Evolutionary conservation across 805 yeast species (phyloP).

Genomic region (Sugiyamaella boreocaroliniensis): DNA sequence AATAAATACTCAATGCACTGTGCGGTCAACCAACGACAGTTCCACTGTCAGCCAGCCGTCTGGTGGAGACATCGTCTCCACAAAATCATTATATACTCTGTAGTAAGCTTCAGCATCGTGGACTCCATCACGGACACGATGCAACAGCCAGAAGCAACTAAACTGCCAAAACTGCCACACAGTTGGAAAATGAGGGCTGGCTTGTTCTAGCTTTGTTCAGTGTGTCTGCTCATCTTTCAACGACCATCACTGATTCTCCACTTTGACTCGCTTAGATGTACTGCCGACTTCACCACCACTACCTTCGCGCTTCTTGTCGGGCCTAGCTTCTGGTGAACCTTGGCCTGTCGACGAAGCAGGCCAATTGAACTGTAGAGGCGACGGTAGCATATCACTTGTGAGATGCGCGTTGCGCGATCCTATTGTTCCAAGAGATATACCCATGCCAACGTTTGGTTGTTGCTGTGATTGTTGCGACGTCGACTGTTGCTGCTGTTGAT

Average conservation of each 20-base stretch:
- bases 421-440: constrained; percentile 10
- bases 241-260: background rate
- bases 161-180: too few species aligned
- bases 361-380: constrained; percentile 23
- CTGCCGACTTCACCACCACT: background rate
- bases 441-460: constrained; percentile 11
- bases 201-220: too few species aligned
- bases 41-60: too few species aligned
- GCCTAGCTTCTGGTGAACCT: constrained; percentile 16
- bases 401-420: constrained; percentile 10
- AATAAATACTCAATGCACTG: background rate
- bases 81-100: too few species aligned
- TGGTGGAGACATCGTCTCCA: too few species aligned
- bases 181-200: too few species aligned
- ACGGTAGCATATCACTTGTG: constrained; percentile 22
- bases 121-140: too few species aligned
- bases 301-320: constrained; percentile 4
- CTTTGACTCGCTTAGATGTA: constrained; percentile 5
- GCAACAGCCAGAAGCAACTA: too few species aligned
- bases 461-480: constrained; percentile 3
- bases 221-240: too few species aligned
- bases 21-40: too few species aligned
- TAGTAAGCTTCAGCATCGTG: too few species aligned
- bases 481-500: background rate
- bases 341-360: constrained; percentile 22